Base-by-base conservation (phyloP, 176 grass and related monocot genomes). In the Eremochloa ophiuroides region DNA sequence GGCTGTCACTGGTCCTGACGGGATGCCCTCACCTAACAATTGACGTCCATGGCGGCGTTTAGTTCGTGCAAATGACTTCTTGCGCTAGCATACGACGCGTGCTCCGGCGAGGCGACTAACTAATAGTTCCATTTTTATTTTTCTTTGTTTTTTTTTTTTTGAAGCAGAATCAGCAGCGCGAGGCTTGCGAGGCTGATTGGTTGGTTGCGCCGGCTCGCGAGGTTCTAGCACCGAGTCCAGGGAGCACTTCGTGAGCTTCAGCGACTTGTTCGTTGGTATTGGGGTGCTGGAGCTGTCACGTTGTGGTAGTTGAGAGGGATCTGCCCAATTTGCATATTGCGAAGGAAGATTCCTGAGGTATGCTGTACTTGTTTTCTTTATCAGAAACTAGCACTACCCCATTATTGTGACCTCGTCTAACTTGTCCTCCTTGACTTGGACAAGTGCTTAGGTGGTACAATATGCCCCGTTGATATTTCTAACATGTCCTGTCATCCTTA, bases 381-480 rank as follows among this genome's bases (percentile, higher is more conserved):
- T 66, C n/a, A 26, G 64, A 62, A 82, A 78, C 46, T 41, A 25
- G 68, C 84, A 28, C 73, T 30, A 29, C 26, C 7, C 15, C 47
- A 82, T 78, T 35, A 69, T 69, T 74, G 39, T 28, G 73, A 79
- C 73, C 74, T 23, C 53, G 78, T 80, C 78, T 38, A 69, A 80
- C 22, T 80, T 80, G 56, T 79, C 85, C 66, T 37, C 42, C 63
- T 88, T 88, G 82, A 88, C 89, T 5, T 82, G 82, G 82, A 59
- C 81, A 79, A 79, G 5, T 37, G 73, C 38, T 70, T 85, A 73
- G 42, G 68, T 65, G 47, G 11, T 29, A n/a, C 18, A 42, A n/a
- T 23, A 56, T 10, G 61, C 51, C 34, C 18, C 42, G 37, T 38
- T 80, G 50, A 77, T 78, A 50, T 62, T 85, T 76, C 74, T 64